phyloP scores from a whole-genome alignment of 768 basidiomycete genomes.

The Leucocoprinus birnbaumii region DNA sequence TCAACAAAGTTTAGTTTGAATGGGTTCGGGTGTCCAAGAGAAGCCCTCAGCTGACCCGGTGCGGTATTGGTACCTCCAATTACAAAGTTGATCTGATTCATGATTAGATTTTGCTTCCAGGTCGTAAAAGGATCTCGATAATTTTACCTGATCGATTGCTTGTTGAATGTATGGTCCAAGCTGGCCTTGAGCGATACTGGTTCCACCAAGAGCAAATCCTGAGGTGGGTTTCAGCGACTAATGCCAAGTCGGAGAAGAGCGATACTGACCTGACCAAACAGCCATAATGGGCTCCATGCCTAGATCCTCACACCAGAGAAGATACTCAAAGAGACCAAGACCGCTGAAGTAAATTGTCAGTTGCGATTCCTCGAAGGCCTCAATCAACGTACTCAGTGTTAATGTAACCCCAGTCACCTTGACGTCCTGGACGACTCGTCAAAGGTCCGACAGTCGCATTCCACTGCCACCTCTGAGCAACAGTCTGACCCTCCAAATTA shows the following conservation, averaged over 20 bases:
- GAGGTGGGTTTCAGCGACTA: background rate
- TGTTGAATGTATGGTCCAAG: constrained; percentile 52
- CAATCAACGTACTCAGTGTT: constrained; percentile 49
- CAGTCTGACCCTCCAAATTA: constrained; percentile 61
- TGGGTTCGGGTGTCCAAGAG: constrained; percentile 52
- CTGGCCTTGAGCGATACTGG: constrained; percentile 39
- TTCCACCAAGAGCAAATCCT: constrained; percentile 52
- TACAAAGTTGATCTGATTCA: constrained; percentile 53
- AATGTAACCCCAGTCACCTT: constrained; percentile 59
- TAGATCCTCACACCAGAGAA: constrained; percentile 57
- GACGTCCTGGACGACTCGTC: constrained; percentile 45
- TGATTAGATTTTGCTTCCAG: background rate
- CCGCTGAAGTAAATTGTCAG: constrained; percentile 31
- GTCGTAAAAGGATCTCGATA: background rate
- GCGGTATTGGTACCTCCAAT: constrained; percentile 46
- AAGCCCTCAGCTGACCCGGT: constrained; percentile 45
- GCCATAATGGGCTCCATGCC: constrained; percentile 64
- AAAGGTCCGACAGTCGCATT: constrained; percentile 58
- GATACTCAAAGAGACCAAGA: constrained; percentile 54
- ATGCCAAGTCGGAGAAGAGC: background rate
- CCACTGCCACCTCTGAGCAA: constrained; percentile 61
- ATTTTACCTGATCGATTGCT: constrained; percentile 59
- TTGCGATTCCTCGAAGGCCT: too few relatives aligned
- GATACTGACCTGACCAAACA: constrained; percentile 47
- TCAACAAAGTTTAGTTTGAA: constrained; percentile 49